Evolutionary conservation across 495 filamentous ascomycete species (phyloP), one percentile per base, ranked within the genome.

Genomic region (Hypoxylon crocopeplum): DNA sequence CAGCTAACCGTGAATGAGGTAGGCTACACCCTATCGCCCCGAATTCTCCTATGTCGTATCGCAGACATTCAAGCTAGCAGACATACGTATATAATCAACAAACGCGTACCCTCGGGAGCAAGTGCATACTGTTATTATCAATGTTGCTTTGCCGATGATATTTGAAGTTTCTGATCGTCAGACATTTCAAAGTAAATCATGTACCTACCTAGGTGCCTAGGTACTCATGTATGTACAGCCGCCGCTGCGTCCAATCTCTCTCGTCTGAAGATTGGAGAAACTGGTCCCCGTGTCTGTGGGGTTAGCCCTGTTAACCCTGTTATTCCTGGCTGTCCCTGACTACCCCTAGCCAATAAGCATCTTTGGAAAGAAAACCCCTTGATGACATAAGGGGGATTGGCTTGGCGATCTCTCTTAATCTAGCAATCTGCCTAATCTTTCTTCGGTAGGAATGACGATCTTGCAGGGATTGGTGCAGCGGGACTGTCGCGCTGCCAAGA

Each of bases 401-500:
- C 38, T 44, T 50, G 29, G 37, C 41, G 48, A 58, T 57, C 44
- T 53, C 29, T 36, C 48, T 27, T 27, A 48, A 64, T 54, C 36
- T 20, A 45, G 37, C 37, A 25, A 54, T 25, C 38, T 11, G 32
- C 32, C 55, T 42, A 50, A 51, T 56, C 46, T 50, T 46, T 17
- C 21, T 39, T 59, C 37, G 61, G 61, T 47, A 59, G 45, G 39
- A 64, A 64, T 59, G 61, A 59, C 61, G 61, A 59, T 59, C 49
- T 37, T 36, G 29, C 48, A 64, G 48, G 60, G 54, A 25, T 51
- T 39, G 21, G 29, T 24, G 7, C 22, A 55, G 45, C 49, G 39
- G 37, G 34, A 44, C 36, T 10, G 44, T 55, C 37, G 12, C 22
- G 25, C 39, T 40, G 53, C 60, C 48, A 58, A 64, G 53, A 41